Conservation (phyloP, 1,284 basidiomycete genomes). For the Rhodotorula mucilaginosa region DNA sequence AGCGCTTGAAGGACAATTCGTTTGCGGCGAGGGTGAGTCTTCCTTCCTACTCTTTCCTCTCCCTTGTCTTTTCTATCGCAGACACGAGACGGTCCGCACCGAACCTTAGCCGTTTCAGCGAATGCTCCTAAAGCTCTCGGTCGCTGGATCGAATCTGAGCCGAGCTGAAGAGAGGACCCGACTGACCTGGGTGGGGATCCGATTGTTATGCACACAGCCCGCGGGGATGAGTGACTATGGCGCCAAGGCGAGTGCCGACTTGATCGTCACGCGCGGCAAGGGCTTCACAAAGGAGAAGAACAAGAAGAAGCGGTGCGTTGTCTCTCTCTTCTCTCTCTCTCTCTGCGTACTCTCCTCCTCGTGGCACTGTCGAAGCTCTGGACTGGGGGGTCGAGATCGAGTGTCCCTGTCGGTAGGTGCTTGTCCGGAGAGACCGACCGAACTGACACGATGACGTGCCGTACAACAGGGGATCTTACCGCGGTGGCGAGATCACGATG, state of each 20-base stretch:
- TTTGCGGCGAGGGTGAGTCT: slow-evolving; percentile 72
- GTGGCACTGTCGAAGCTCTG: background rate
- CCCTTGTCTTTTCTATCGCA: background rate
- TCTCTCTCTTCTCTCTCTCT: no score
- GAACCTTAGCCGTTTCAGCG: background rate
- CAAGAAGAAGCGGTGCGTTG: slow-evolving; percentile 90
- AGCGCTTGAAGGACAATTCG: slow-evolving; percentile 71
- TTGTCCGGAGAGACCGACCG: no score
- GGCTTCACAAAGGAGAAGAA: slow-evolving; percentile 99
- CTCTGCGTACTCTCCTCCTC: background rate
- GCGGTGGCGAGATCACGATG: slow-evolving; percentile 86
- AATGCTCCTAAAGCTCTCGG: no score
- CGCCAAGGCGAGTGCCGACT: slow-evolving; percentile 74
- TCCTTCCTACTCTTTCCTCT: background rate
- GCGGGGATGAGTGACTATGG: slow-evolving; percentile 78
- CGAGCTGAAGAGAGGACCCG: background rate
- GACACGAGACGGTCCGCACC: background rate
- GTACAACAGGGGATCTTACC: slow-evolving; percentile 55
- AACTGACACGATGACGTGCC: no score
- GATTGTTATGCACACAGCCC: slow-evolving; percentile 51
- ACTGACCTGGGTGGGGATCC: background rate
- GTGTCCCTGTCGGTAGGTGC: background rate
- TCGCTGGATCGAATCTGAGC: no score
- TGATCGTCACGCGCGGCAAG: slow-evolving; percentile 88
- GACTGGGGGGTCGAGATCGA: background rate